Conservation (phyloP, 129 eudicot species). For the Tagetes erecta region DNA sequence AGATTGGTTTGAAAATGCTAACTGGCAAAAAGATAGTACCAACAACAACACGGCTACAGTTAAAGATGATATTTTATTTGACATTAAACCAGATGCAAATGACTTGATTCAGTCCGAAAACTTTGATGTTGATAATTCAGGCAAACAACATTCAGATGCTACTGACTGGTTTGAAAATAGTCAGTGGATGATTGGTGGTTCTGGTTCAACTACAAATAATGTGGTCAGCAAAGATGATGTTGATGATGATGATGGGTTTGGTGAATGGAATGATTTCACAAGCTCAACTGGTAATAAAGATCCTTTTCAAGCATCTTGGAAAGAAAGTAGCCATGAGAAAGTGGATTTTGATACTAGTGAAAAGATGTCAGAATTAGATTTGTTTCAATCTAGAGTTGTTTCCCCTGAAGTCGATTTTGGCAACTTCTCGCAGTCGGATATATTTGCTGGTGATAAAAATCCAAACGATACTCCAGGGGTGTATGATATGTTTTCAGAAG, state of each 20-base stretch:
- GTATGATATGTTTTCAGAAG: conserved; percentile 31
- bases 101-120: conserved; percentile 12
- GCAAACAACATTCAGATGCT: conserved; percentile 18
- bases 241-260: conserved; percentile 41
- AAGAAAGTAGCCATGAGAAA: conserved; percentile 25
- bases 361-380: conserved; percentile 29
- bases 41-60: conserved; percentile 8
- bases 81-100: conserved; percentile 9
- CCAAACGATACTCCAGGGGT: conserved; percentile 24
- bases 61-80: conserved; percentile 37
- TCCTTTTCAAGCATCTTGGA: conserved; percentile 31
- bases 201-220: conserved; percentile 27
- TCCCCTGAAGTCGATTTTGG: conserved; percentile 40
- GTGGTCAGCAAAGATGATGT: conserved; percentile 33
- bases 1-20: conserved; percentile 40
- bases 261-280: conserved; percentile 55
- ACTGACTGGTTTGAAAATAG: conserved; percentile 49
- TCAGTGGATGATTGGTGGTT: conserved; percentile 34
- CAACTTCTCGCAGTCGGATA: conserved; percentile 40
- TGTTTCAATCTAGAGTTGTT: conserved; percentile 27
- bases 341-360: conserved; percentile 23
- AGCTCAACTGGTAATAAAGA: conserved; percentile 41
- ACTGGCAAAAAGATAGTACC: conserved; percentile 29
- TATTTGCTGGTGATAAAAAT: conserved; percentile 38
- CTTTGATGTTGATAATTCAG: conserved; percentile 22